Conservation (phyloP, 495 filamentous ascomycete genomes). For the Aspergillus funiculosus region DNA sequence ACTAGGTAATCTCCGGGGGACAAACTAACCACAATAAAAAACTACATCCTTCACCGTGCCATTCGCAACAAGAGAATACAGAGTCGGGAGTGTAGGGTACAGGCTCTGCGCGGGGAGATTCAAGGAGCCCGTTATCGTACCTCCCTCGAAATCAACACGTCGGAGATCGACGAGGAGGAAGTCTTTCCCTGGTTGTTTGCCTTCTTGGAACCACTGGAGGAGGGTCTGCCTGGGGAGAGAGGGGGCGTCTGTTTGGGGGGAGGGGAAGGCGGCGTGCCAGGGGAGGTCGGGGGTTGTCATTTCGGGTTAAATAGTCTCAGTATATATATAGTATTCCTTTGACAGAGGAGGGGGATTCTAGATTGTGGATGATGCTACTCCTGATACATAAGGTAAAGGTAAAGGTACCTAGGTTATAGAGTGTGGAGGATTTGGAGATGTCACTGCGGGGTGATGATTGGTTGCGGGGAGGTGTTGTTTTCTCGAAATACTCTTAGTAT, state of each 20-base stretch:
- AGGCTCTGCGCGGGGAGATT: slow-evolving; percentile 68
- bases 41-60: slow-evolving; percentile 49
- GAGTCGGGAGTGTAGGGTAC: slow-evolving; percentile 48
- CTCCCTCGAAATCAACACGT: slow-evolving; percentile 60
- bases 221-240: slow-evolving; percentile 35
- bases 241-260: slow-evolving; percentile 25
- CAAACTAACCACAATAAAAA: slow-evolving; percentile 56
- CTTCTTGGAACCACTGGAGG: slow-evolving; percentile 34
- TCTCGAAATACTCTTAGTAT: too few relatives aligned
- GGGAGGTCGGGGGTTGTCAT: slow-evolving; percentile 15
- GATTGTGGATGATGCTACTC: neutral
- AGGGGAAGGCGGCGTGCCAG: slow-evolving; percentile 44
- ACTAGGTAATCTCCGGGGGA: neutral
- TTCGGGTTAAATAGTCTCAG: neutral
- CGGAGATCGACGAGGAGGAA: slow-evolving; percentile 61
- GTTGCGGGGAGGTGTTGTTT: neutral
- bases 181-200: slow-evolving; percentile 38
- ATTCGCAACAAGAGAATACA: slow-evolving; percentile 50
- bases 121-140: slow-evolving; percentile 60
- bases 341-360: too few relatives aligned
- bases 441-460: slow-evolving; percentile 9
- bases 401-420: neutral
- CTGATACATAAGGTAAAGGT: neutral
- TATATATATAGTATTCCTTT: too few relatives aligned
- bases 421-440: neutral